These are phyloP conservation scores for Cladosporium sp. DNA, from an alignment of 2,329 filamentous ascomycete species.

Conservation along the genomic window DNA sequence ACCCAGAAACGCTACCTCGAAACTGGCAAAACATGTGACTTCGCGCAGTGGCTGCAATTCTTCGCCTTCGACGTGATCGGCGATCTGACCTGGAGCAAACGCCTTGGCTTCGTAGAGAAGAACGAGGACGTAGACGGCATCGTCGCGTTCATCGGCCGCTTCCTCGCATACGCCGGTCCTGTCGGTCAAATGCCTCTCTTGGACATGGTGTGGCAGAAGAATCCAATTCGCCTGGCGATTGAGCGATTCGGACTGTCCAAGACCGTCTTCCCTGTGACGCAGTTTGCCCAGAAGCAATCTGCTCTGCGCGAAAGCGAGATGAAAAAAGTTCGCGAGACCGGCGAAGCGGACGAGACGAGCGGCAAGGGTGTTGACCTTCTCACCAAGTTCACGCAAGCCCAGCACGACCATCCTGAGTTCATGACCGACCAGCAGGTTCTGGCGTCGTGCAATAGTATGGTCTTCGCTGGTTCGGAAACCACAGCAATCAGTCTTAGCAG, in stretches of 20 bases:
- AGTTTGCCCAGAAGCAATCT: conserved; percentile 66
- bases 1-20: conserved; percentile 41
- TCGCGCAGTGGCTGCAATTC: conserved; percentile 70
- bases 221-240: conserved; percentile 65
- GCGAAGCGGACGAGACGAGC: conserved; percentile 31
- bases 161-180: conserved; percentile 69
- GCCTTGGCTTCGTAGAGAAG: conserved; percentile 70
- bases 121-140: conserved; percentile 74
- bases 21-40: conserved; percentile 52
- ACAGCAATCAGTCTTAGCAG: conserved; percentile 69
- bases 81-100: conserved; percentile 70
- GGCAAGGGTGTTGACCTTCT: conserved; percentile 56
- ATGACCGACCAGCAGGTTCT: conserved; percentile 68
- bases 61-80: conserved; percentile 81
- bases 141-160: conserved; percentile 57
- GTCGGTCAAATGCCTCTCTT: conserved; percentile 69
- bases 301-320: conserved; percentile 58
- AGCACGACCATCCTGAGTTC: conserved; percentile 63
- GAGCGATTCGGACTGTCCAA: conserved; percentile 65
- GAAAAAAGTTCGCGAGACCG: conserved; percentile 43
- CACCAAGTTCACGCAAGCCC: conserved; percentile 67
- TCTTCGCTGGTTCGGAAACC: conserved; percentile 71
- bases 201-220: conserved; percentile 68
- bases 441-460: conserved; percentile 68
- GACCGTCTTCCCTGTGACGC: conserved; percentile 66